Evolutionary conservation across 371 early-diverging fungal species (phyloP), one percentile per base, ranked within the genome.

Genomic region (Fennellomyces sp.): DNA sequence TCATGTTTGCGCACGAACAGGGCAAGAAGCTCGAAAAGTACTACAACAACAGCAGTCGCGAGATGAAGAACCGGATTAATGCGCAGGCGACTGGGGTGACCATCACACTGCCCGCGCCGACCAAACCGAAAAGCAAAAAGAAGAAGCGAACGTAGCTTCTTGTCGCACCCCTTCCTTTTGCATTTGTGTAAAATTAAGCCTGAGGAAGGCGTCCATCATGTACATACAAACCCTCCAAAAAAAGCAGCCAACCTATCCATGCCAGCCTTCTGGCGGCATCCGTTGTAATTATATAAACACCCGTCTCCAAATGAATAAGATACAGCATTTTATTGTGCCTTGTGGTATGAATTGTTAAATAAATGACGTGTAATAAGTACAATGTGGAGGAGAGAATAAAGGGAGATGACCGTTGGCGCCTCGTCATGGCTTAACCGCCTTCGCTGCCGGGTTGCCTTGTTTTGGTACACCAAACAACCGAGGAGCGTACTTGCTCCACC

Each of bases 1-100:
- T 88, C 6, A 82, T 92, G 0, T 93, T 88, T 52, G 95, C 94
- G 10, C 87, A 92, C 73, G 76, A 84, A 15, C 84, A 89, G 65
- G 95, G 91, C 0, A 76, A 84, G 49, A 68, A 76, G 12, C 66
- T 95, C 10, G 90, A 94, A 64, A 63, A 68, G 17, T 74, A 75
- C 41, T 78, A 75, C 52, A 68, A 69, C 1, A 66, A 61, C 4
- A 90, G 92, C 51, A 79, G 88, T 11, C 51, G 68, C 26, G 86
- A 88, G 10, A 23, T 45, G 21, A 45, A 45, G 45, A 4, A 45
- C 23, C 21, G 45, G 7, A 45, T 45, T n/a, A 5, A 21, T 19
- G 45, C n/a, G 12, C n/a, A 15, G 21, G 45, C 19, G 23, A 45
- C 10, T 19, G 45, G 4, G 45, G 23, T 21, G 39, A 39, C 17